Conservation (phyloP, 495 filamentous ascomycete genomes). For the Neurospora sp. region DNA sequence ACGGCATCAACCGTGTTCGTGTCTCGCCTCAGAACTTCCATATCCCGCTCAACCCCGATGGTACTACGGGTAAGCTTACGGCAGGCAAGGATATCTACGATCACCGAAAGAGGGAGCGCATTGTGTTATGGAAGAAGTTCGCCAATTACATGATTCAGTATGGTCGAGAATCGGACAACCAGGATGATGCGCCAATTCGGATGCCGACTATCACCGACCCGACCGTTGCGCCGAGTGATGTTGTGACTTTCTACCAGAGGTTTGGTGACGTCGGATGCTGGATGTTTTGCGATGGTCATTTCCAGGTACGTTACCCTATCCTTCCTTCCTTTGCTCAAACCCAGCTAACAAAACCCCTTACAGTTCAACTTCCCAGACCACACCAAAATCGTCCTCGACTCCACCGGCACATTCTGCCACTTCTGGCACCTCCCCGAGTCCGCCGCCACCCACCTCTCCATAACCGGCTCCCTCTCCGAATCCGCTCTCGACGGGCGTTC, state of each 20-base stretch:
- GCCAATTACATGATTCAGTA: constrained; percentile 82
- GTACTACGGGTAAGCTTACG: constrained; percentile 42
- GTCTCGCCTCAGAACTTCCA: constrained; percentile 53
- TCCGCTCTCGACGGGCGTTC: constrained; percentile 52
- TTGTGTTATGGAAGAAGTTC: constrained; percentile 83
- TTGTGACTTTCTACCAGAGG: constrained; percentile 81
- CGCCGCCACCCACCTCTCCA: constrained; percentile 51
- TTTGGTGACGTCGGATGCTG: constrained; percentile 81
- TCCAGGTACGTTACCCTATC: constrained; percentile 46
- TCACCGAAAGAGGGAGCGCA: constrained; percentile 57
- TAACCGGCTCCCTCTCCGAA: constrained; percentile 54
- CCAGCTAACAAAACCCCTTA: constrained; percentile 2
- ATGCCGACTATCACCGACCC: constrained; percentile 40
- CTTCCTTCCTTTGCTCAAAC: neutral
- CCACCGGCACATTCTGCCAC: constrained; percentile 65
- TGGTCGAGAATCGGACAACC: constrained; percentile 41
- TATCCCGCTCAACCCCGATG: constrained; percentile 39
- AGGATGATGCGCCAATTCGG: constrained; percentile 36
- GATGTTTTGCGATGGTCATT: constrained; percentile 79
- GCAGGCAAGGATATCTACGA: constrained; percentile 49
- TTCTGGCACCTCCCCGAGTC: constrained; percentile 73
- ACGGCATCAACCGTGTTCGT: constrained; percentile 51
- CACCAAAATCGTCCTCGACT: constrained; percentile 78
- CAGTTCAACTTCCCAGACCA: constrained; percentile 97
- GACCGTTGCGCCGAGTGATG: constrained; percentile 41